Base-by-base conservation (phyloP, 1,284 basidiomycete genomes). In the Laetiporus sulphureus region DNA sequence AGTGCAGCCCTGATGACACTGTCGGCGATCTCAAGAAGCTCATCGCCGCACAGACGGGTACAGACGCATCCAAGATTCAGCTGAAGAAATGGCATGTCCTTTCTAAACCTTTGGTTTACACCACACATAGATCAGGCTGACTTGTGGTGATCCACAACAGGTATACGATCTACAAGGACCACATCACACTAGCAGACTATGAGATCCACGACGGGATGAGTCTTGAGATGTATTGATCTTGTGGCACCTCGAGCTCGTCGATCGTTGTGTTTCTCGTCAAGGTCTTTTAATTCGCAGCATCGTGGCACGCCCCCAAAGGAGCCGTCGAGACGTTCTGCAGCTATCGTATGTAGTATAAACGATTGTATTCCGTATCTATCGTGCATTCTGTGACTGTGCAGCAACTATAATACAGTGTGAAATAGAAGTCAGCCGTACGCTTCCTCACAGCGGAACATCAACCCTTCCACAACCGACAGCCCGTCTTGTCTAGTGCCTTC, bases 21-120 rank as follows among this genome's bases (percentile, higher is more conserved):
- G 90, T 99, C 20, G 94, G 94, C 23, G 94, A 97, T 62, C 71
- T 98, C 46, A 99, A 99, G 73, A 89, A 89, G 65, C 82, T 98
- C 45, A 97, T 99, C 52, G 93, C 88, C 2, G 94, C 93, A 3
- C 95, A 99, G 65, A 98, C 83, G 0, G 96, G 95, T 36, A 98
- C 94, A 3, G 81, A 90, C 56, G 60, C 66, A 7, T 67, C 66
- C 33, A 94, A 98, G 77, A 97, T 99, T 48, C 78, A 86, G 57
- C 69, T 99, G 41, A 99, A 97, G 81, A 98, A 98, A 77, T 97
- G 93, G 93, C 86, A 49, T 47, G 83, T 64, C 29, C 4, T 10
- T 8, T 13, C 24, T 27, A 15, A 15, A n/a, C 24, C 30, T 29
- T 31, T 32, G 23, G n/a, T n/a, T n/a, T n/a, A n/a, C n/a, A n/a